phyloP scores from a whole-genome alignment of 2,329 filamentous ascomycete species.

The Mycosphaerella sp. region DNA sequence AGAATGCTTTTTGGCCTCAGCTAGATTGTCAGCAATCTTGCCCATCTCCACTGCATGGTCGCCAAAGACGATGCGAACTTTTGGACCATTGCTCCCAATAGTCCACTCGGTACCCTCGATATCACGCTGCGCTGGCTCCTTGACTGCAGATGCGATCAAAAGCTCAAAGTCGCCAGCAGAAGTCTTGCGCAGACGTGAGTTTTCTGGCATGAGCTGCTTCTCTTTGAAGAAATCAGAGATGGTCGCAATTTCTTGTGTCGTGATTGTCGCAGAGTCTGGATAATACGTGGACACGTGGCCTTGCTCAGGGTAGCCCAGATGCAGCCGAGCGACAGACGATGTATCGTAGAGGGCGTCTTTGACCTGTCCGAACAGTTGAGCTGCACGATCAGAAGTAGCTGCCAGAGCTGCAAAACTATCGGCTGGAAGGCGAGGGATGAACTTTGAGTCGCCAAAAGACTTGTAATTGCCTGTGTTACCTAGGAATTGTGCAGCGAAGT shows the following conservation, averaged over 20 bases:
- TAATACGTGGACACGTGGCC: conserved; percentile 49
- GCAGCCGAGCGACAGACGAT: conserved; percentile 38
- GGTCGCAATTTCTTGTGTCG: conserved; percentile 43
- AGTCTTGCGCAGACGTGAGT: conserved; percentile 45
- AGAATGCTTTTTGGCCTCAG: conserved; percentile 44
- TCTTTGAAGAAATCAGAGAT: conserved; percentile 45
- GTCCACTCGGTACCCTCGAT: conserved; percentile 43
- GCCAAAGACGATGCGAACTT: conserved; percentile 42
- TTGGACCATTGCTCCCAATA: conserved; percentile 40
- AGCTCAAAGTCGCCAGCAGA: conserved; percentile 41
- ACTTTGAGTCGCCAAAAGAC: conserved; percentile 41
- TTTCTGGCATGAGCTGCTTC: conserved; percentile 45
- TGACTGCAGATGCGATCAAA: conserved; percentile 44
- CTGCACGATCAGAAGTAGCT: conserved; percentile 36
- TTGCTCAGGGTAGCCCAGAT: conserved; percentile 45
- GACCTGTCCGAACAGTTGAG: conserved; percentile 40
- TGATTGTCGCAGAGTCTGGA: conserved; percentile 45
- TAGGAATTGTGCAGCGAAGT: conserved; percentile 45
- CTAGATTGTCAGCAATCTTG: conserved; percentile 42
- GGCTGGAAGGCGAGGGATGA: conserved; percentile 43
- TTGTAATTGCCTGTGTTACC: conserved; percentile 43
- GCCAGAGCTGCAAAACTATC: conserved; percentile 43
- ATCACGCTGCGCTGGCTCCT: conserved; percentile 39
- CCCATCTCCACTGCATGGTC: conserved; percentile 44
- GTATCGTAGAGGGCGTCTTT: conserved; percentile 44